These are phyloP conservation scores for Penstemon newberryi DNA, from an alignment of 257 asterid genomes.

Conservation along the genomic window DNA sequence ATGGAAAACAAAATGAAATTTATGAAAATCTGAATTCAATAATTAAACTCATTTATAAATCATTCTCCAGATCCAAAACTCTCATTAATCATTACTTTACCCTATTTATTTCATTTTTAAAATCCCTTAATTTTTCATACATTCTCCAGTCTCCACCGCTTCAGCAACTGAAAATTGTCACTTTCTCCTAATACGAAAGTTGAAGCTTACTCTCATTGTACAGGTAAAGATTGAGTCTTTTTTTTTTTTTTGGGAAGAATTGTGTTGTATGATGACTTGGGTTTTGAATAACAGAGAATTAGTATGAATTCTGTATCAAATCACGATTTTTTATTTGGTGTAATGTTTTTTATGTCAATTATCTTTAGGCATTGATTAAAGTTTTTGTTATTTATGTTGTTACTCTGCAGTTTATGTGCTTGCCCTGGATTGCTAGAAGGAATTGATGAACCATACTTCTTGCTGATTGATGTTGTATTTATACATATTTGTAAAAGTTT, in stretches of 20 bases:
- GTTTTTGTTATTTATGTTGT: not conserved
- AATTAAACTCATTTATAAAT: not conserved
- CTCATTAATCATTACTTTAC: not conserved
- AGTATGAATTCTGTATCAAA: slow-evolving; percentile 5
- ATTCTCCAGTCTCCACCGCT: slow-evolving; percentile 22
- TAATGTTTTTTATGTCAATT: slow-evolving; percentile 18
- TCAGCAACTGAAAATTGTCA: slow-evolving; percentile 4
- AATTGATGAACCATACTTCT: not conserved
- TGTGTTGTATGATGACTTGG: not conserved
- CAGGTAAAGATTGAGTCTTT: too few species aligned
- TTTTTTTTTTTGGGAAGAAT: not conserved
- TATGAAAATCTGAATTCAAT: not conserved
- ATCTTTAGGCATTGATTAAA: slow-evolving; percentile 6
- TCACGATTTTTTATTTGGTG: slow-evolving; percentile 7
- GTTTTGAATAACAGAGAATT: not conserved
- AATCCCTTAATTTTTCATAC: not conserved
- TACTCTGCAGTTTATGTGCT: slow-evolving; percentile 27
- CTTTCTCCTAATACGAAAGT: too few species aligned
- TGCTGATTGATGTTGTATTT: slow-evolving; percentile 12
- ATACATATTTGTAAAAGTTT: not conserved
- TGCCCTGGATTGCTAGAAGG: not conserved
- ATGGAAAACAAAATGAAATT: too few species aligned
- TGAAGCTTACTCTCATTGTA: too few species aligned
- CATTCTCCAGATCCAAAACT: slow-evolving; percentile 27
- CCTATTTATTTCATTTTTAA: not conserved